These are phyloP conservation scores for Penicillium antarcticum DNA, from an alignment of 495 filamentous ascomycete genomes.

Conservation along the genomic window DNA sequence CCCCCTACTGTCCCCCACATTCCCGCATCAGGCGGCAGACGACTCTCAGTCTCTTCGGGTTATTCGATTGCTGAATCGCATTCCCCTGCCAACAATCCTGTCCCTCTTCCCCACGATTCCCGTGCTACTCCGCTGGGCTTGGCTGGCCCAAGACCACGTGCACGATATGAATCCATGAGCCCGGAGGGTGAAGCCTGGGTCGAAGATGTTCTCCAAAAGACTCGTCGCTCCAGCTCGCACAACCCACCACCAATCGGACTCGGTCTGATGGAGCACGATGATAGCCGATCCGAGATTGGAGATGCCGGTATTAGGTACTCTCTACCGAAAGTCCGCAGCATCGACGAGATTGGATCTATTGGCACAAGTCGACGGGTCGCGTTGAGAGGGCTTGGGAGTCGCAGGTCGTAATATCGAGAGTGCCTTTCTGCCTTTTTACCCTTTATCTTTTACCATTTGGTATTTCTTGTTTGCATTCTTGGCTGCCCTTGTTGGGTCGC, in stretches of 20 bases:
- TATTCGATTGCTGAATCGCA: conserved; percentile 30
- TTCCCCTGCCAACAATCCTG: conserved; percentile 17
- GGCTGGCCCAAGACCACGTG: conserved; percentile 46
- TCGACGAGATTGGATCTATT: conserved; percentile 38
- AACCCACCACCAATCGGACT: conserved; percentile 19
- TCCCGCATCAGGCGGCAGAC: conserved; percentile 19
- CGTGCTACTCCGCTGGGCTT: conserved; percentile 42
- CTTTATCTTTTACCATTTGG: background rate
- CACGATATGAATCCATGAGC: conserved; percentile 42
- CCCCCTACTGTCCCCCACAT: conserved; percentile 21
- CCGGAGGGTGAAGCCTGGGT: conserved; percentile 54
- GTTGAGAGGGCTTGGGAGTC: conserved; percentile 33
- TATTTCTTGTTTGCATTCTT: background rate
- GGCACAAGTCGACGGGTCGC: conserved; percentile 38
- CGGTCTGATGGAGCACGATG: conserved; percentile 4
- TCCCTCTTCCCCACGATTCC: conserved; percentile 11
- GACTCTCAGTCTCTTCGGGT: conserved; percentile 38
- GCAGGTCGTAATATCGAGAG: conserved; percentile 17
- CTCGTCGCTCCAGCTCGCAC: conserved; percentile 36
- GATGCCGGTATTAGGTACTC: conserved; percentile 4
- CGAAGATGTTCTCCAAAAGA: conserved; percentile 42
- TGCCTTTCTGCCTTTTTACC: background rate
- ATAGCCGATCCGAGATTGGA: conserved; percentile 2
- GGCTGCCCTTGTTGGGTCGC: background rate
- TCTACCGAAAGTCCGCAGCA: conserved; percentile 36